Evolutionary conservation across 2,329 filamentous ascomycete species (phyloP).

Genomic region (Thielaviopsis cerberus): DNA sequence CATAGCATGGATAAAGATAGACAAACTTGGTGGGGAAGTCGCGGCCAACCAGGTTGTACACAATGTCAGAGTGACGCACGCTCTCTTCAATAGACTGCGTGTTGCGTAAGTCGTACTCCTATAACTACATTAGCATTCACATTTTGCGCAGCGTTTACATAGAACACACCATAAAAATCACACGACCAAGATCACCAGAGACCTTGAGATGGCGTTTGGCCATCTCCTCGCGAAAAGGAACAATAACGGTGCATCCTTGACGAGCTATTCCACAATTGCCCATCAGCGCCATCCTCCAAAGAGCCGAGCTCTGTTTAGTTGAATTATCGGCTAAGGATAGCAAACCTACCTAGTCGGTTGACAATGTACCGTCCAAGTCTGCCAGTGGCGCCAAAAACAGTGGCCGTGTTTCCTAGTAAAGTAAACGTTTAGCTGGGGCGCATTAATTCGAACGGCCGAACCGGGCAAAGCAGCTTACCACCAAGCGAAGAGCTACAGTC

Average conservation of each 20-base stretch:
- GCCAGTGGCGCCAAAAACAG: conserved; percentile 92
- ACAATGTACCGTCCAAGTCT: conserved; percentile 95
- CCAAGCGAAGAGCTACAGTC: conserved; percentile 59
- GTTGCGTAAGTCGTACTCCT: conserved; percentile 92
- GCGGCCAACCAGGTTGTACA: conserved; percentile 88
- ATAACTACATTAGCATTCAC: conserved; percentile 1
- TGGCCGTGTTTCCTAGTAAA: conserved; percentile 67
- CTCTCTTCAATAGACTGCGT: conserved; percentile 91
- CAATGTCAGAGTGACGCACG: conserved; percentile 88
- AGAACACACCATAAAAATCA: conserved; percentile 58
- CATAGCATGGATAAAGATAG: background rate
- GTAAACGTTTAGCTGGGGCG: background rate
- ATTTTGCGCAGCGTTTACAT: background rate
- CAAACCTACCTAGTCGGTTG: conserved; percentile 56
- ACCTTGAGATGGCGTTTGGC: conserved; percentile 91
- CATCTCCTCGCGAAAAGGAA: conserved; percentile 96
- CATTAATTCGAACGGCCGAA: background rate
- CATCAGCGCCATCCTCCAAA: background rate
- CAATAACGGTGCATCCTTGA: conserved; percentile 80
- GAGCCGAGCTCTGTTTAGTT: background rate
- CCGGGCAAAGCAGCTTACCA: conserved; percentile 35
- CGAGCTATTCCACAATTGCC: conserved; percentile 38
- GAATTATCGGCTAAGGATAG: background rate
- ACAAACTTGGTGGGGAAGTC: conserved; percentile 87
- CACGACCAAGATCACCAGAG: conserved; percentile 77